Conservation (phyloP, 2,329 filamentous ascomycete genomes). For the Thelonectria rubi region DNA sequence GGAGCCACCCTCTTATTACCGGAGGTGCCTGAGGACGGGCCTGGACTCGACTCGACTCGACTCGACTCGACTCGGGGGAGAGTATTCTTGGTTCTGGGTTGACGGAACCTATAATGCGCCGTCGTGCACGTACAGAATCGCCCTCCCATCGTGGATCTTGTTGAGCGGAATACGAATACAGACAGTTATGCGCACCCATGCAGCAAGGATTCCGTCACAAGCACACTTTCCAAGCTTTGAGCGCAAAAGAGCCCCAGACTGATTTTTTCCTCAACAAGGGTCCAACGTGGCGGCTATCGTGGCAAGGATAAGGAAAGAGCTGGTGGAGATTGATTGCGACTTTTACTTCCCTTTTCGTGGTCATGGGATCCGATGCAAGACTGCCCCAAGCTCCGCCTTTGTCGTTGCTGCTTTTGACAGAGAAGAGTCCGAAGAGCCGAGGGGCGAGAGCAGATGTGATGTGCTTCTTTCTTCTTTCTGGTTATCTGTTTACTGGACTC, state of each 20-base stretch:
- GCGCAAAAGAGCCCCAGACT: constrained; percentile 7
- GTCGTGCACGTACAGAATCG: too few species aligned
- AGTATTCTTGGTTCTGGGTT: too few species aligned
- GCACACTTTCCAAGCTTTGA: neutral
- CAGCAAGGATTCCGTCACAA: neutral
- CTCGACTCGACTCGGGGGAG: too few species aligned
- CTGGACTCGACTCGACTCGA: too few species aligned
- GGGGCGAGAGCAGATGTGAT: neutral
- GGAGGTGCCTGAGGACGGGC: too few species aligned
- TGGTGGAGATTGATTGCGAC: constrained; percentile 17
- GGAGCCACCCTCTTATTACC: neutral
- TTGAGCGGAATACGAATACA: too few species aligned
- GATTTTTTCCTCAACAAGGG: constrained; percentile 6
- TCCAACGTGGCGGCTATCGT: constrained; percentile 29
- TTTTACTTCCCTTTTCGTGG: constrained; percentile 22
- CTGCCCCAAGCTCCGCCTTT: constrained; percentile 37
- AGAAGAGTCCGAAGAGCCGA: constrained; percentile 5
- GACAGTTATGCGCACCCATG: too few species aligned
- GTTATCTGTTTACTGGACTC: too few species aligned
- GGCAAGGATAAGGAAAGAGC: constrained; percentile 27
- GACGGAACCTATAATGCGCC: too few species aligned
- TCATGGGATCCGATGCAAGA: constrained; percentile 24
- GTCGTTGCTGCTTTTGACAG: constrained; percentile 7
- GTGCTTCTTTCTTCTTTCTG: neutral
- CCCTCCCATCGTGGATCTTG: too few species aligned